Conservation (phyloP, 2,329 filamentous ascomycete species). For the Trichoderma koningii region DNA sequence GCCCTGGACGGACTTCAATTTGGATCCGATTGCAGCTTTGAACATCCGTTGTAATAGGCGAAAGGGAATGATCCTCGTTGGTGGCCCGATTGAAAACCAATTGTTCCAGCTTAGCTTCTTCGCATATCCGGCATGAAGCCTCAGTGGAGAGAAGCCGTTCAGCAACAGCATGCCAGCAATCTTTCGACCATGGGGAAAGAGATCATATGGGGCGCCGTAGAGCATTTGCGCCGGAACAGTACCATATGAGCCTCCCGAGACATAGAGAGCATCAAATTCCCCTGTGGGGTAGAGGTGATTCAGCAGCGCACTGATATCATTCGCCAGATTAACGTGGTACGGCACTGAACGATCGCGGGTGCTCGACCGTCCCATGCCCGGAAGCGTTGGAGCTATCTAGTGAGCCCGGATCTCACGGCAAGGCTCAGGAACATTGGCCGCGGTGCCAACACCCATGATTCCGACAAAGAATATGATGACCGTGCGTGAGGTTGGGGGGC, state of each 20-base stretch:
- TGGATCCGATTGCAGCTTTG: slow-evolving; percentile 19
- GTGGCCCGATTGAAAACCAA: slow-evolving; percentile 30
- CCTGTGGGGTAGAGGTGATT: slow-evolving; percentile 12
- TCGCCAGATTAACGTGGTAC: background rate
- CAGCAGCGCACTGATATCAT: background rate
- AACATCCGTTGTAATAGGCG: slow-evolving; percentile 29
- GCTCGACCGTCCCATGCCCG: background rate
- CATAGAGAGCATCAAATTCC: slow-evolving; percentile 28
- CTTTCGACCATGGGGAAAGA: slow-evolving; percentile 26
- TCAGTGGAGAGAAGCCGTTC: slow-evolving; percentile 32
- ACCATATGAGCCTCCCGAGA: slow-evolving; percentile 33
- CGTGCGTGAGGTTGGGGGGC: slow-evolving; percentile 28
- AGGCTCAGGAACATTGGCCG: slow-evolving; percentile 3
- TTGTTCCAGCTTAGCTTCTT: slow-evolving; percentile 31
- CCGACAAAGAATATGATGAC: slow-evolving; percentile 33
- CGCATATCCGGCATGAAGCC: slow-evolving; percentile 29
- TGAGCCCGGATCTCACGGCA: slow-evolving; percentile 1
- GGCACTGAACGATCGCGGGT: background rate
- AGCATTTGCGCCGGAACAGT: slow-evolving; percentile 33
- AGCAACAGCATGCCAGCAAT: slow-evolving; percentile 1
- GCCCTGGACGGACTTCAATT: slow-evolving; percentile 11
- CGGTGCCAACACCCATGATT: slow-evolving; percentile 31
- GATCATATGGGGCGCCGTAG: slow-evolving; percentile 31
- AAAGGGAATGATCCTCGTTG: slow-evolving; percentile 21
- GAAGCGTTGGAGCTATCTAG: slow-evolving; percentile 1